Percentiles rank a stretch among this genome's conserved stretches.
These are phyloP conservation scores for Didymellaceae sp. DNA, from an alignment of 2,329 filamentous ascomycete genomes.

Conservation along the genomic window DNA sequence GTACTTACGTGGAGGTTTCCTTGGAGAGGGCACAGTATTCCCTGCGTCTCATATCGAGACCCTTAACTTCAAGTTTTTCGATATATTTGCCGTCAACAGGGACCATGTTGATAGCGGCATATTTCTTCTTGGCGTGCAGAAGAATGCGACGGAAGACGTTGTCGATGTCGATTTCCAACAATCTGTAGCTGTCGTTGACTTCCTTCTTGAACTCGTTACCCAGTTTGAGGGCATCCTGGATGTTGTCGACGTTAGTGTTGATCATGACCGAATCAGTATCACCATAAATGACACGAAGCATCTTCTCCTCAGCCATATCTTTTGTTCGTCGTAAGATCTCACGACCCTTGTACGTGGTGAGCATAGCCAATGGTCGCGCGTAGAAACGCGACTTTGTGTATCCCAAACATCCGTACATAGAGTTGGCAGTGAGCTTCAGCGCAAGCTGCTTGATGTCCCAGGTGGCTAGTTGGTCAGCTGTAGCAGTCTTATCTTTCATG, in stretches of 20 bases:
- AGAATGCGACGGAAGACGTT: slow-evolving; percentile 94
- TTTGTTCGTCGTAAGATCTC: slow-evolving; percentile 97
- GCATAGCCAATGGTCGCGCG: slow-evolving; percentile 88
- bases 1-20: slow-evolving; percentile 76
- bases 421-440: slow-evolving; percentile 96
- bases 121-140: slow-evolving; percentile 98
- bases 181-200: slow-evolving; percentile 90
- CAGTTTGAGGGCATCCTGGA: slow-evolving; percentile 87
- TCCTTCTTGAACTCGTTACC: slow-evolving; percentile 93
- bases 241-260: slow-evolving; percentile 95
- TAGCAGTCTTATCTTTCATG: slow-evolving; percentile 93
- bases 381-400: slow-evolving; percentile 98
- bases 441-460: slow-evolving; percentile 99
- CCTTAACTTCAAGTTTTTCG: slow-evolving; percentile 97
- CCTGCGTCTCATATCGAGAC: slow-evolving; percentile 95
- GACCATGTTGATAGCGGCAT: slow-evolving; percentile 92
- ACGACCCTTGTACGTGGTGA: slow-evolving; percentile 96
- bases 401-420: slow-evolving; percentile 98
- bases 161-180: slow-evolving; percentile 97
- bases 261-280: slow-evolving; percentile 99
- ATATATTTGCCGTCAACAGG: slow-evolving; percentile 87
- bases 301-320: slow-evolving; percentile 88
- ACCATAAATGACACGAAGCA: slow-evolving; percentile 95
- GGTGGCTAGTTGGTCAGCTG: slow-evolving; percentile 82
- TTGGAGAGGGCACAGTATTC: slow-evolving; percentile 97